Base-by-base conservation (phyloP, 2,329 filamentous ascomycete genomes). In the Fusarium abutilonis region DNA sequence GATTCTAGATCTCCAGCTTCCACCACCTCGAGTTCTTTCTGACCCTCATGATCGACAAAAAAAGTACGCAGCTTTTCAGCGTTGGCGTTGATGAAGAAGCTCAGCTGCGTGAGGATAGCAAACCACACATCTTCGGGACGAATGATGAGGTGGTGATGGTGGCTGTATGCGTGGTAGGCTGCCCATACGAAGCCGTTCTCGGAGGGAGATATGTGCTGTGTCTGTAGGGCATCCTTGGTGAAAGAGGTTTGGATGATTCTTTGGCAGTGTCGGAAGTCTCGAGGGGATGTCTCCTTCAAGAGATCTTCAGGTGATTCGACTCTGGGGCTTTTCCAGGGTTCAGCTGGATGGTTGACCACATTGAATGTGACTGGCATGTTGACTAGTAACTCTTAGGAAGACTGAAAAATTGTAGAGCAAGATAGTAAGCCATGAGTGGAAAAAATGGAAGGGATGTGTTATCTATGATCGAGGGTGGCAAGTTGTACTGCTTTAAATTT, bases 11-110 rank as follows among this genome's bases (percentile, higher is more conserved):
- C 10, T 0, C 50, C 50, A 4, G 6, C 15, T 5, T 4, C 14
- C 2, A 19, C 3, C 1, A 48, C 38, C 7, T n/a, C 6, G 7
- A 58, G 43, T 9, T 55, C 31, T 17, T 55, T 55, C 9, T 55
- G 28, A 6, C 19, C 55, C 4, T 55, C 19, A n/a, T 58, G 50
- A 2, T 29, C 29, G 2, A 54, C 50, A 1, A 54, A 58, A n/a
- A 49, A 35, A 4, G 47, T 13, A 3, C 47, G 47, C 6, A 15
- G n/a, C 19, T 10, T 79, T 73, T 32, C 29, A 6, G 11, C 14
- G 14, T 6, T 6, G 13, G 6, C 21, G 3, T n/a, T 2, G 41
- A 13, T 15, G 9, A 43, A 1, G 39, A 26, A 26, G 39, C 39
- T 17, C 3, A 51, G 13, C 13, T 43, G 31, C n/a, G 31, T n/a